A percentile compares a stretch with the other conserved stretches of the same genome.
Conservation (phyloP, 78 protist genomes). For the Dictyostelium intermedium region DNA sequence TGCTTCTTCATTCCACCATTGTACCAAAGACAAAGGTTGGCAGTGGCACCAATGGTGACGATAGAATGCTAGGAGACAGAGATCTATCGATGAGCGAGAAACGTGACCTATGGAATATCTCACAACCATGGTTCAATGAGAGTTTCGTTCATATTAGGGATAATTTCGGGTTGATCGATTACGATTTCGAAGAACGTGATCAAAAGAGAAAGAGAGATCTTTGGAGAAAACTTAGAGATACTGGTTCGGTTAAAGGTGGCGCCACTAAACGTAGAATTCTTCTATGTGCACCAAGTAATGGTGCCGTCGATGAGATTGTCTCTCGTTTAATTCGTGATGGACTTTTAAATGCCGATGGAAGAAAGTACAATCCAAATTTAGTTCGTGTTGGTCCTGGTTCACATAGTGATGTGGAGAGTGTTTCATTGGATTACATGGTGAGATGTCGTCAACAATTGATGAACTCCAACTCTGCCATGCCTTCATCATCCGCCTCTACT, state of each 20-base stretch:
- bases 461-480: constrained; percentile 44
- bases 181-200: constrained; percentile 42
- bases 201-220: constrained; percentile 62
- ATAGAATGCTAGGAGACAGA: background rate
- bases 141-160: constrained; percentile 6
- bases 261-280: constrained; percentile 45
- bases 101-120: constrained; percentile 15
- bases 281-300: constrained; percentile 90
- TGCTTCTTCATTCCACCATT: constrained; percentile 34
- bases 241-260: constrained; percentile 7
- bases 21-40: constrained; percentile 7
- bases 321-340: constrained; percentile 69
- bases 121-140: constrained; percentile 60
- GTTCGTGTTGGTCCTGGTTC: constrained; percentile 82
- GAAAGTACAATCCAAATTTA: constrained; percentile 40
- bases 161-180: constrained; percentile 22
- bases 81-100: constrained; percentile 5
- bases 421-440: constrained; percentile 58
- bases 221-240: constrained; percentile 51
- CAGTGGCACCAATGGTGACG: background rate
- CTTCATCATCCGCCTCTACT: constrained; percentile 71
- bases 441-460: constrained; percentile 67
- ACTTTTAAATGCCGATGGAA: constrained; percentile 52
- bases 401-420: constrained; percentile 45
- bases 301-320: constrained; percentile 90